Conservation (phyloP, 1,284 basidiomycete genomes). For the Trametes versicolor region DNA sequence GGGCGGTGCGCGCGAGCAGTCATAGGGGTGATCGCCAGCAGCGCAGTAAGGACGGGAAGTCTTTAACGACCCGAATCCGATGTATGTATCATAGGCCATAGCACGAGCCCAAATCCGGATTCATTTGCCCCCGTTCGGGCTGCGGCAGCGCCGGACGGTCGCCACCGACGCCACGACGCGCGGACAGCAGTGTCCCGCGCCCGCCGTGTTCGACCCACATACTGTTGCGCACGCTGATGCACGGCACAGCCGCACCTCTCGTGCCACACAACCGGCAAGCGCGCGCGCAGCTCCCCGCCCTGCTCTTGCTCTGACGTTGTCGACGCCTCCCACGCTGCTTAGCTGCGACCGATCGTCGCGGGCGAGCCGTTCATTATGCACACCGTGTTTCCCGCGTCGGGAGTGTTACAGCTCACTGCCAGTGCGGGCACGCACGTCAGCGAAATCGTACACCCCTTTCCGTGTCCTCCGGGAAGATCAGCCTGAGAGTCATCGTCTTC, state of each 20-base stretch:
- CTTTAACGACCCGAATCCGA: background rate
- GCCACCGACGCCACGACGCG: background rate
- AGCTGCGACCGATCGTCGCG: no score
- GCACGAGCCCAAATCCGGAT: background rate
- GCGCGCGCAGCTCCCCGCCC: background rate
- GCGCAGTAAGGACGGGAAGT: background rate
- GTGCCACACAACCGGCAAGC: background rate
- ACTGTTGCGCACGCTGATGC: background rate
- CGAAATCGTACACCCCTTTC: no score
- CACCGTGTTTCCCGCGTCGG: no score
- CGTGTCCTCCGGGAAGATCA: background rate
- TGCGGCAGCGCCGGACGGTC: background rate
- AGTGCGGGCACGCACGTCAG: no score
- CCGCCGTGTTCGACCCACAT: background rate
- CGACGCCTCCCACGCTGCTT: background rate
- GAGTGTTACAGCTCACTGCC: no score
- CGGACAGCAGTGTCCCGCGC: background rate
- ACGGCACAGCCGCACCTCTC: background rate
- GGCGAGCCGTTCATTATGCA: no score
- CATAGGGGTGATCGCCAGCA: constrained; percentile 1
- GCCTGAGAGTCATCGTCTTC: background rate
- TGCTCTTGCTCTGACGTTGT: background rate
- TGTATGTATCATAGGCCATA: background rate
- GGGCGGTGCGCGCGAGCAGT: background rate
- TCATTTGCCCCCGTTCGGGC: background rate